A percentile compares a stretch with the other conserved stretches of the same genome.
Conservation (phyloP, 2,329 filamentous ascomycete species). For the Sporothrix euskadiensis region DNA sequence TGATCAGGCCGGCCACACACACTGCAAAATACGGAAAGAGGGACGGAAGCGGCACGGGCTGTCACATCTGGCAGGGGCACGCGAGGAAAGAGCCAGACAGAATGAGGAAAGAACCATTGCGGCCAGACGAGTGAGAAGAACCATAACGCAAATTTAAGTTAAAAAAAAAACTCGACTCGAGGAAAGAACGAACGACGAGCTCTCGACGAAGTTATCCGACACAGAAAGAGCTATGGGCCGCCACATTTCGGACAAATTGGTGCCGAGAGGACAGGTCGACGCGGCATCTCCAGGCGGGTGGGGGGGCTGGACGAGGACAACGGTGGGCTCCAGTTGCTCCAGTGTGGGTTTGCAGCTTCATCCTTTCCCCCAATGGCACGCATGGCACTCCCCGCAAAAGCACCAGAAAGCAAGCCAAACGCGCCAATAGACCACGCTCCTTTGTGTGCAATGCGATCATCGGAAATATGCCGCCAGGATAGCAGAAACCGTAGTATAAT, state of each 20-base stretch:
- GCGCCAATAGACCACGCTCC: slow-evolving; percentile 6
- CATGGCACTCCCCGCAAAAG: slow-evolving; percentile 24
- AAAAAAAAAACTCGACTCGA: not conserved
- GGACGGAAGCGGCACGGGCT: not conserved
- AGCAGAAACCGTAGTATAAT: slow-evolving; percentile 4
- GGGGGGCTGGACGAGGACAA: not conserved
- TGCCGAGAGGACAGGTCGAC: slow-evolving; percentile 9
- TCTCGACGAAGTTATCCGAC: not conserved
- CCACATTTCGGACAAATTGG: slow-evolving; percentile 19
- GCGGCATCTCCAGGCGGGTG: slow-evolving; percentile 14
- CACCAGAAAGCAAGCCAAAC: not conserved
- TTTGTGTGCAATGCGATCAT: not conserved
- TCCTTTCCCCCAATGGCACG: slow-evolving; percentile 22
- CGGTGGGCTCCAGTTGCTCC: not conserved
- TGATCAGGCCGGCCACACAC: not conserved
- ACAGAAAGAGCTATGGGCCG: slow-evolving; percentile 1
- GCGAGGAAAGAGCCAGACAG: slow-evolving; percentile 4
- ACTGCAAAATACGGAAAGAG: not conserved
- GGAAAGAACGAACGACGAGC: not conserved
- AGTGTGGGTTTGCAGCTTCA: slow-evolving; percentile 9
- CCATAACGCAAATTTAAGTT: not conserved
- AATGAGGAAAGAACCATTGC: not conserved
- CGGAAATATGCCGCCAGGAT: slow-evolving; percentile 2
- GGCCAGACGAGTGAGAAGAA: not conserved
- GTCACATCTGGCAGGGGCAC: not conserved